phyloP scores from a whole-genome alignment of 495 filamentous ascomycete species.

The Aspergillus incahuasiensis region DNA sequence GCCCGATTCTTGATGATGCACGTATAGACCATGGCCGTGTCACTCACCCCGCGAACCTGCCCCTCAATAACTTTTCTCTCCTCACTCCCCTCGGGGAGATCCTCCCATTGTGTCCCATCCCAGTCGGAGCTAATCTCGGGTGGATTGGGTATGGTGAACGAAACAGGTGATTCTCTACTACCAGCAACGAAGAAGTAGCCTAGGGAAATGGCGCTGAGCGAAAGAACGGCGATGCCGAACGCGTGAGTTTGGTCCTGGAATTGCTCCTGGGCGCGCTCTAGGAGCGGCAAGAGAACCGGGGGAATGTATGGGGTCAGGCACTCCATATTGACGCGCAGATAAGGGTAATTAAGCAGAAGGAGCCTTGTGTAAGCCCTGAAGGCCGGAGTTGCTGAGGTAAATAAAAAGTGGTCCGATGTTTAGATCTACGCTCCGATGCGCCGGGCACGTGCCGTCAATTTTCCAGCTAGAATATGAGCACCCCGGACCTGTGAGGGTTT shows the following conservation, averaged over 20 bases:
- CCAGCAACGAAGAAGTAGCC: constrained; percentile 33
- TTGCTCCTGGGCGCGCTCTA: constrained; percentile 21
- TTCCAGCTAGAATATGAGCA: too few species aligned
- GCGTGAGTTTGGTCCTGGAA: constrained; percentile 18
- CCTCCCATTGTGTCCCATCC: constrained; percentile 58
- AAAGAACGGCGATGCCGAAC: constrained; percentile 29
- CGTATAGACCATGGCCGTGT: not conserved
- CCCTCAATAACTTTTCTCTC: constrained; percentile 44
- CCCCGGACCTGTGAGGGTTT: too few species aligned
- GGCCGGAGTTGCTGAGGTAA: constrained; percentile 2
- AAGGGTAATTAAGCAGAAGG: constrained; percentile 12
- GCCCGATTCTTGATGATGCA: not conserved
- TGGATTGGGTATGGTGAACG: constrained; percentile 56
- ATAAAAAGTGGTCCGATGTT: constrained; percentile 23
- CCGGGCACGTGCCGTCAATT: constrained; percentile 17
- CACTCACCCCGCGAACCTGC: constrained; percentile 39
- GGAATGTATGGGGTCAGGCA: constrained; percentile 24
- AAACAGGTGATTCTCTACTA: constrained; percentile 46
- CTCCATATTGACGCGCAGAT: constrained; percentile 25
- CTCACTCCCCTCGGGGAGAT: constrained; percentile 28
- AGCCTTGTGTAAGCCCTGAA: constrained; percentile 12
- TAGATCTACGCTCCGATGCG: constrained; percentile 18
- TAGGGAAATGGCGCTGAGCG: constrained; percentile 32
- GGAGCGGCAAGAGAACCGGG: constrained; percentile 20
- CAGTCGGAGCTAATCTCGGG: constrained; percentile 50